Evolutionary conservation across 352 stramenopile genomes (phyloP), one percentile per base, ranked within the genome.

Genomic region (Globisporangium viniferum): DNA sequence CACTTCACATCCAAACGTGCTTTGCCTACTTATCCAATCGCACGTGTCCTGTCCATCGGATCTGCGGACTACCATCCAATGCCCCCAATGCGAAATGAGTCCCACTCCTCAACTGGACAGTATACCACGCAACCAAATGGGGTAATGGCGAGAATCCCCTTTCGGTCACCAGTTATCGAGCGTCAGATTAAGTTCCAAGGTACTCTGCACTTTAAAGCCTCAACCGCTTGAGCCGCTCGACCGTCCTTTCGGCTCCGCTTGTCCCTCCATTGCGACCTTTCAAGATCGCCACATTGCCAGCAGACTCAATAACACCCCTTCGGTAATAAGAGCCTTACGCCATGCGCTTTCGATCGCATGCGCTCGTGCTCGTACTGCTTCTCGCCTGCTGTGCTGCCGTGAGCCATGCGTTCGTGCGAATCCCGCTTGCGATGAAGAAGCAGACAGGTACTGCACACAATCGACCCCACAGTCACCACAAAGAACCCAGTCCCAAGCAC

Each of bases 381-480:
- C 29, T 51, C 3, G 1, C 41, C 41, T n/a, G n/a, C 24, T 49
- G 15, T 20, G 35, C 39, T 53, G 7, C 8, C 2, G 33, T 6
- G 18, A 27, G 18, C 0, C 46, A 61, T 20, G 64, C 57, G 33
- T 64, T 69, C 44, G 56, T 64, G 56, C 56, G 64, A 7, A 64
- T 69, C 56, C 64, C 55, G 29, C 56, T 69, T 31, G 22, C n/a
- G 7, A 68, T 53, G 62, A 53, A 33, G 24, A 54, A 35, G 24
- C 62, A 53, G 41, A 9, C 5, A 49, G 41, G 4, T 49, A 15
- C 5, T 49, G n/a, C 41, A 9, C 41, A 15, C 41, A 5, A 49
- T 49, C 41, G 15, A 0, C 51, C 15, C 3, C 35, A 29, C 41
- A 29, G 3, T 8, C 9, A 10, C 49, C 31, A 39, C 9, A n/a